Percentiles rank a stretch among this genome's conserved stretches.
phyloP scores from a whole-genome alignment of 2,329 filamentous ascomycete genomes.

The Fusarium caatingaense region DNA sequence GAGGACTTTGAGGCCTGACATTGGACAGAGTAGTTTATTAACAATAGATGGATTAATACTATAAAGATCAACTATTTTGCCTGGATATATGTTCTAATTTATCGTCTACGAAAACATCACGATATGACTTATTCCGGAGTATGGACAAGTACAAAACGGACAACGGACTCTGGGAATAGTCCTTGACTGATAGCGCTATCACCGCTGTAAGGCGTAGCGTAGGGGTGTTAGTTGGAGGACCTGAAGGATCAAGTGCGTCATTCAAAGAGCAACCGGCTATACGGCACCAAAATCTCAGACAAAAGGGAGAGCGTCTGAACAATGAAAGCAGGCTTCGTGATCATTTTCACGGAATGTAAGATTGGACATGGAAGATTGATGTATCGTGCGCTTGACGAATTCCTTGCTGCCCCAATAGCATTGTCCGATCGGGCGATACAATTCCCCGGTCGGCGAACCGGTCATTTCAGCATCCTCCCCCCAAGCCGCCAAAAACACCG shows the following conservation, averaged over 20 bases:
- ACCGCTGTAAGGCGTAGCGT: background rate
- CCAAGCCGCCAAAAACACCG: background rate
- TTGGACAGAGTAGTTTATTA: background rate
- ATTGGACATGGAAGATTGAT: background rate
- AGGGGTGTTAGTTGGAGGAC: background rate
- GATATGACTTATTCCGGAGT: background rate
- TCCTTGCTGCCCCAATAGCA: accelerated
- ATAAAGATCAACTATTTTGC: too few relatives aligned
- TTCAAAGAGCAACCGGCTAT: constrained; percentile 1
- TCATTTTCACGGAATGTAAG: too few relatives aligned
- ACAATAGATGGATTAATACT: background rate
- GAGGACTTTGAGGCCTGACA: constrained; percentile 43
- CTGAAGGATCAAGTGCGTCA: constrained; percentile 5
- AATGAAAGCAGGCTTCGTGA: background rate
- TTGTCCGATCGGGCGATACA: background rate
- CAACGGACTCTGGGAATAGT: constrained; percentile 18
- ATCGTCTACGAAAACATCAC: background rate
- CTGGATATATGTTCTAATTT: background rate
- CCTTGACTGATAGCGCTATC: background rate
- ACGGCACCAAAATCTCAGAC: background rate
- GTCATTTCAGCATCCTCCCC: background rate
- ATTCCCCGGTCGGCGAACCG: constrained; percentile 1
- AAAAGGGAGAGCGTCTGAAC: background rate
- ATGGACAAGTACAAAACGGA: constrained; percentile 4
- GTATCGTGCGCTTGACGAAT: background rate